Base-by-base conservation (phyloP, 2,329 filamentous ascomycete genomes). In the Pseudogymnoascus sp. region DNA sequence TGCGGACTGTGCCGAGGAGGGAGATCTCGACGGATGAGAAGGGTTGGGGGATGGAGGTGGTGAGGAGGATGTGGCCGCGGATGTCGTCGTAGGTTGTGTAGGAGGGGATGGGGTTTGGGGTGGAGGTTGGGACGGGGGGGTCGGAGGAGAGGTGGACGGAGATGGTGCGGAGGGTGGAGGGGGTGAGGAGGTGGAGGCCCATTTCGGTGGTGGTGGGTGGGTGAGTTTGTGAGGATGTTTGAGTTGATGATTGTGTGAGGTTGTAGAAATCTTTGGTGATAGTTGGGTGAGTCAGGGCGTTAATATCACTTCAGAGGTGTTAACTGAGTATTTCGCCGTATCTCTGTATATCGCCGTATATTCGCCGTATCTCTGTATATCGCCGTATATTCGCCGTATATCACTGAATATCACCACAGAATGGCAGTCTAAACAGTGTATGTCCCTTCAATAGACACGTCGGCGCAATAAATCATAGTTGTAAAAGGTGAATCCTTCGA, bases 71-170 rank as follows among this genome's bases (percentile, higher is more conserved):
- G 34, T 60, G 54, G 34, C 54, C 54, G 14, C 28, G 25, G 54
- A 60, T 60, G 54, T 31, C 25, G 14, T 60, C 54, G 54, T 60
- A 60, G 54, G 54, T 60, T n/a, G 54, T 60, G 54, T 16, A 60
- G 11, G 13, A 16, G 34, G 34, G 54, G 25, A 11, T 60, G 14
- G 25, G 54, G 1, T 60, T 60, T 5, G 25, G 25, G 10, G 3
- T 11, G 25, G 10, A 4, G 11, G 25, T 14, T 6, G 54, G 3
- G 2, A 1, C 3, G 23, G 13, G 8, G 2, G 8, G 5, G 54
- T 60, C 54, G 16, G 19, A 14, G 8, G 8, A 11, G 54, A 60
- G 34, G 19, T 34, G 14, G 2, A 60, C 34, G 1, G 19, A 25
- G 54, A 48, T 48, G 19, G 25, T 37, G 25, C 34, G 28, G 4